Evolutionary conservation across 352 stramenopile species (phyloP).

Genomic region (Phytophthora fragariaefolia): DNA sequence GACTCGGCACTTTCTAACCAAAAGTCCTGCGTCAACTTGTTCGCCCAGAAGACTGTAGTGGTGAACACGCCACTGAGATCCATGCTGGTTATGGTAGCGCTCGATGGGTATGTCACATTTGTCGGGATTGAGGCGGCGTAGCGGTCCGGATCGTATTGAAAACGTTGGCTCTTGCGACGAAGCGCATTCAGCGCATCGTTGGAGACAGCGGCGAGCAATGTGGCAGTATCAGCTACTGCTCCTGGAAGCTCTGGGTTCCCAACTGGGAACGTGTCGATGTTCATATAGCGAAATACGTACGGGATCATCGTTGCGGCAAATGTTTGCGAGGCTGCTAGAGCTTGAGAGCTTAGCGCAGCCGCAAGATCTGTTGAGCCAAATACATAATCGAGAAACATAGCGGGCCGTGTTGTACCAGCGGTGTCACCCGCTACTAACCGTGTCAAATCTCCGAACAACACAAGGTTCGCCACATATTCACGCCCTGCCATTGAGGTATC

Average conservation of each 20-base stretch:
- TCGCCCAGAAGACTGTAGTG: constrained; percentile 56
- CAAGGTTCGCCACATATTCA: constrained; percentile 45
- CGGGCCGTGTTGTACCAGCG: constrained; percentile 14
- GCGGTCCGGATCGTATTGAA: constrained; percentile 41
- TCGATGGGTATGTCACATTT: constrained; percentile 37
- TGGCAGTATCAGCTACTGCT: constrained; percentile 15
- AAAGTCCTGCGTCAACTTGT: constrained; percentile 46
- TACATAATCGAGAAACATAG: constrained; percentile 62
- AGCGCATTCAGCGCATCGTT: constrained; percentile 38
- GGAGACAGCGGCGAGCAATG: constrained; percentile 40
- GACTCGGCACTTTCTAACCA: constrained; percentile 66
- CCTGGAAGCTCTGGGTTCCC: constrained; percentile 46
- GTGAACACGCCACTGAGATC: constrained; percentile 37
- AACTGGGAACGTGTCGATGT: constrained; percentile 43
- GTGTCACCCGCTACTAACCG: constrained; percentile 28
- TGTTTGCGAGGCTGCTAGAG: constrained; percentile 17
- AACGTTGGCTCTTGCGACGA: constrained; percentile 51
- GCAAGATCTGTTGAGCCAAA: constrained; percentile 21
- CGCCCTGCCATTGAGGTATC: constrained; percentile 28
- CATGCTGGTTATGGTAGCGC: constrained; percentile 14
- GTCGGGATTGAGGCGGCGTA: constrained; percentile 29
- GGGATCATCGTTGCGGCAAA: constrained; percentile 44
- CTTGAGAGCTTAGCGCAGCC: constrained; percentile 10
- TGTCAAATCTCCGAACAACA: constrained; percentile 53
- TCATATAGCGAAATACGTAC: constrained; percentile 58